phyloP scores from a whole-genome alignment of 1,284 basidiomycete genomes.

The Ceratobasidium sp. region DNA sequence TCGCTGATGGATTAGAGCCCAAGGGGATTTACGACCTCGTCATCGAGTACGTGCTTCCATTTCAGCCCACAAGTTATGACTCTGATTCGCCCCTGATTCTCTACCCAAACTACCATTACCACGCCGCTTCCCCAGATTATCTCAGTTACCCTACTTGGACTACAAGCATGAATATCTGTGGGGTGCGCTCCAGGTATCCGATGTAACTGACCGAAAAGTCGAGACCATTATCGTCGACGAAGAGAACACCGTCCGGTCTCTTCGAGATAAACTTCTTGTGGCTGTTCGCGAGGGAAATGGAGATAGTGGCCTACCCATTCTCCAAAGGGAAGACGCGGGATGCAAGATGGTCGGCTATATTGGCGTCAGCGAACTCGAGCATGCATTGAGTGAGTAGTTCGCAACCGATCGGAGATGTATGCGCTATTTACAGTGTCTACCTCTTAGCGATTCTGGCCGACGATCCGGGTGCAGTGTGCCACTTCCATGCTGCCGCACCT shows the following conservation, averaged over 20 bases:
- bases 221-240: conserved; percentile 75
- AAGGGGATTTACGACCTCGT: conserved; percentile 97
- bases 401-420: conserved; percentile 31
- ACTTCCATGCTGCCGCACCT: conserved; percentile 65
- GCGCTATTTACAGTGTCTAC: conserved; percentile 16
- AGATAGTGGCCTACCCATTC: conserved; percentile 92
- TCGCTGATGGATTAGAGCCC: conserved; percentile 91
- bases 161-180: conserved; percentile 89
- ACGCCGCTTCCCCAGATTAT: conserved; percentile 60
- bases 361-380: conserved; percentile 91
- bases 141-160: conserved; percentile 91
- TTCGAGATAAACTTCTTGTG: conserved; percentile 74
- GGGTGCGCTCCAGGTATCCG: conserved; percentile 78
- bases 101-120: neutral
- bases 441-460: conserved; percentile 78
- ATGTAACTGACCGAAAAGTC: conserved; percentile 75
- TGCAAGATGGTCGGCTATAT: conserved; percentile 91
- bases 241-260: conserved; percentile 76
- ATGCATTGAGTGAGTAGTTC: conserved; percentile 80
- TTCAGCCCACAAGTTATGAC: neutral
- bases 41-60: conserved; percentile 73
- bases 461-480: conserved; percentile 72
- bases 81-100: neutral
- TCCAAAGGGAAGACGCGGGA: conserved; percentile 64
- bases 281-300: conserved; percentile 72